Base-by-base conservation (phyloP, 2,329 filamentous ascomycete species). In the Venturia carpophila region DNA sequence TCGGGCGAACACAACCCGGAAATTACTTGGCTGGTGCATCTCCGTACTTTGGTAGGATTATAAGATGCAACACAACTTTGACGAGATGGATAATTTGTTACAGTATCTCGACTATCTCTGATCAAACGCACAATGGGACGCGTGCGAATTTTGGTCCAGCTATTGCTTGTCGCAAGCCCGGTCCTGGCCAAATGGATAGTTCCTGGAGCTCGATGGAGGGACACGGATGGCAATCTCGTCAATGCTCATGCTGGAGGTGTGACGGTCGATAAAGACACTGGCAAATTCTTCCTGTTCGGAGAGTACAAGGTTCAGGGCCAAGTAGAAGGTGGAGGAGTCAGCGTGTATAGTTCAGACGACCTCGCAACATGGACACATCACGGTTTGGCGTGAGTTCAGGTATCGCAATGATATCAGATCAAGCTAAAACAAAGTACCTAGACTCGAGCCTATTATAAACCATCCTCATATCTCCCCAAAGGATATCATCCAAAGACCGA, bases 241-340 rank as follows among this genome's bases (percentile, higher is more conserved):
- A 87, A 85, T 63, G 84, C 84, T 0, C 84, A 87, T 70, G 85
- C 84, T 1, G 84, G 84, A 0, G 80, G 80, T 15, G 75, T 87
- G 7, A 79, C 79, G 0, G 71, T 82, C 0, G 83, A 86, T 49
- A 72, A 80, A 47, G 77, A 79, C 5, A 79, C 78, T 0, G 80
- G 80, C 19, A 82, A 78, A 66, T 87, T 84, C 71, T 87, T 80
- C 73, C 81, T 80, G 78, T 87, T 86, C 65, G 84, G 84, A 43
- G 84, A 87, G 70, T 82, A 85, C 74, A 87, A 87, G 73, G 74
- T 79, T 13, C 72, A 86, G 68, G 83, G 79, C 0, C 82, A 84
- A 67, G 78, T 77, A 9, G 84, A 87, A 69, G 84, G 84, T 11
- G 84, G 83, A 0, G 84, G 84, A 21, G 74, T 87, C 0, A 82